Evolutionary conservation across 352 stramenopile species (phyloP).

Genomic region (Globisporangium canariense): DNA sequence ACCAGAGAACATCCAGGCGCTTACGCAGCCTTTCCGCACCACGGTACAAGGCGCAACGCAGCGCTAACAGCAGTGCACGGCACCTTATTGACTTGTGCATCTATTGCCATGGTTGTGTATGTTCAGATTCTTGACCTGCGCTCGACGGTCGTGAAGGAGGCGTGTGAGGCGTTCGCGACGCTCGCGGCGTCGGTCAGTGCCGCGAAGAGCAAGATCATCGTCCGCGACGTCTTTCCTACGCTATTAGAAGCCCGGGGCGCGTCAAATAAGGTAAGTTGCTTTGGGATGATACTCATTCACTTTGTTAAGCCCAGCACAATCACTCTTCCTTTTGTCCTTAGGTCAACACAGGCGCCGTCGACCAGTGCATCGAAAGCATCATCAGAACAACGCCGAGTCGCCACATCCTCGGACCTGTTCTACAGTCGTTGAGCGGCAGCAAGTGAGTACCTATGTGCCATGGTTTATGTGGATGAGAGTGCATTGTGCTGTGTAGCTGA

Average conservation of each 20-base stretch:
- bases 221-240: constrained; percentile 61
- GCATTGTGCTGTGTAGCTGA: not conserved
- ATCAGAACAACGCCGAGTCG: constrained; percentile 38
- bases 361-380: constrained; percentile 54
- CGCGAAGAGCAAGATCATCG: constrained; percentile 43
- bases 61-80: not conserved
- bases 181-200: constrained; percentile 34
- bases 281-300: not conserved
- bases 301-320: not conserved
- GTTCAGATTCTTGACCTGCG: constrained; percentile 42
- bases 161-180: constrained; percentile 44
- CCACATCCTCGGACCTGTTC: constrained; percentile 43
- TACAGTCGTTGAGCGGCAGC: constrained; percentile 40
- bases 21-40: constrained; percentile 55
- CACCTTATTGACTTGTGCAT: not conserved
- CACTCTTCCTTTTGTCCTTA: not conserved
- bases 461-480: not conserved
- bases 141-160: constrained; percentile 61
- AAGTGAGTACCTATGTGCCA: constrained; percentile 32
- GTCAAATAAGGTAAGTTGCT: constrained; percentile 44
- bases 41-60: constrained; percentile 21
- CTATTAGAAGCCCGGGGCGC: constrained; percentile 47
- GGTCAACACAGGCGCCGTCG: constrained; percentile 47
- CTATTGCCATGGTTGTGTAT: not conserved
- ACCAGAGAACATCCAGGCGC: constrained; percentile 46